phyloP scores from a whole-genome alignment of 2,329 filamentous ascomycete genomes.

The Pestalotiopsis sp. region DNA sequence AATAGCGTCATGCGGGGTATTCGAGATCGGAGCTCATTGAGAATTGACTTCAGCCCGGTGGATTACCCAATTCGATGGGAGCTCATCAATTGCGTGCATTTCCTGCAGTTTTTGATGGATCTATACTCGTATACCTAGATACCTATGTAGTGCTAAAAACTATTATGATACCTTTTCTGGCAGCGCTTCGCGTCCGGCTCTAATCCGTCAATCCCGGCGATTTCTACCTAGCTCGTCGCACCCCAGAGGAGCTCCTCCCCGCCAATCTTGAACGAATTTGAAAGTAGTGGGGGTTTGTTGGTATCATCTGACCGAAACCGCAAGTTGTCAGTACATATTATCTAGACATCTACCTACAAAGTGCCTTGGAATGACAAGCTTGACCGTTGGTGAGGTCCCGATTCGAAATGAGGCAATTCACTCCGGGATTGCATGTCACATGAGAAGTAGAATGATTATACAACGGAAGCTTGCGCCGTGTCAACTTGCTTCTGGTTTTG shows the following conservation, averaged over 20 bases:
- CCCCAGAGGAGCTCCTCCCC: constrained; percentile 7
- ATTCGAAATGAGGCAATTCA: neutral
- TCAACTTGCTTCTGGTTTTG: neutral
- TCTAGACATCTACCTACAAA: no score
- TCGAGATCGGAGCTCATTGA: neutral
- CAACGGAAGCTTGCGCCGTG: neutral
- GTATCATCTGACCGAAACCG: neutral
- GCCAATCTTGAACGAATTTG: neutral
- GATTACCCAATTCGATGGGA: neutral
- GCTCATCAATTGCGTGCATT: neutral
- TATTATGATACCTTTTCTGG: neutral
- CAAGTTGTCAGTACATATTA: neutral
- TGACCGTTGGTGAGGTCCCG: neutral
- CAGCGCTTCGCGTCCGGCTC: neutral
- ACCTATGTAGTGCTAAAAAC: neutral
- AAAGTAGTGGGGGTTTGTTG: neutral
- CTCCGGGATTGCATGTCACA: neutral
- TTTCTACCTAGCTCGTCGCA: neutral
- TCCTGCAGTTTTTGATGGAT: neutral
- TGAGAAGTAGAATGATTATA: neutral
- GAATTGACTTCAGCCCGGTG: neutral
- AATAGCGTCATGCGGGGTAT: constrained; percentile 10
- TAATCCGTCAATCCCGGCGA: constrained; percentile 5
- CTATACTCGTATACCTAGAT: neutral
- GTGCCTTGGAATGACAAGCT: no score